Percentiles rank a stretch among this genome's conserved stretches.
phyloP scores from a whole-genome alignment of 352 stramenopile genomes.

The Thalassiosira exigua region DNA sequence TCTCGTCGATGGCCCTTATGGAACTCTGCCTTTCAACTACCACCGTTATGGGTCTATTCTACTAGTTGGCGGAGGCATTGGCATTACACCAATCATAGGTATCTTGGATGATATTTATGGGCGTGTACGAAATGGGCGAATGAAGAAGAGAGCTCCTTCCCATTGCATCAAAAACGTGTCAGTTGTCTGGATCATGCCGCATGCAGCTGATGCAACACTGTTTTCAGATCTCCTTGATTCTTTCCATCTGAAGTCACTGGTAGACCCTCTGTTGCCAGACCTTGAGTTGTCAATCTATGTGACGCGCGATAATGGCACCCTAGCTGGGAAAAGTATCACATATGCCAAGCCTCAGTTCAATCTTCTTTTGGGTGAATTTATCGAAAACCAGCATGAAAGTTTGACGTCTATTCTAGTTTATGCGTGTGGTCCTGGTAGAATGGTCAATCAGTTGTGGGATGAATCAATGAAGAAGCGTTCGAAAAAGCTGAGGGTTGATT shows the following conservation, averaged over 20 bases:
- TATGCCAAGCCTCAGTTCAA: constrained; percentile 32
- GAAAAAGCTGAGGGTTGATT: constrained; percentile 34
- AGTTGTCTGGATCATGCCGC: constrained; percentile 44
- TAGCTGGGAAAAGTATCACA: constrained; percentile 2
- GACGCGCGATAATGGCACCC: constrained; percentile 4
- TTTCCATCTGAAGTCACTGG: constrained; percentile 16
- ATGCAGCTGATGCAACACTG: constrained; percentile 30
- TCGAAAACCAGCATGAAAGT: constrained; percentile 9
- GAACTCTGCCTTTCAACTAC: constrained; percentile 42
- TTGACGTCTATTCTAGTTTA: constrained; percentile 41
- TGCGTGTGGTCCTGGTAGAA: constrained; percentile 37
- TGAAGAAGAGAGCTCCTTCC: not conserved
- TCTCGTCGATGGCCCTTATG: constrained; percentile 45
- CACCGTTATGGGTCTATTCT: constrained; percentile 36
- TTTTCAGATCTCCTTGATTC: constrained; percentile 32
- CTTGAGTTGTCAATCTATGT: constrained; percentile 40
- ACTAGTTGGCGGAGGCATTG: constrained; percentile 42
- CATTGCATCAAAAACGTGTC: constrained; percentile 32
- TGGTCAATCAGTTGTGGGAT: constrained; percentile 52
- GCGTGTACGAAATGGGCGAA: not conserved
- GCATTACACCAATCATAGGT: constrained; percentile 49
- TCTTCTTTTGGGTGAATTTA: constrained; percentile 15
- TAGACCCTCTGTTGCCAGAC: constrained; percentile 15
- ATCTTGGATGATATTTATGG: constrained; percentile 47
- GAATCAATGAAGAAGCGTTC: constrained; percentile 43